Evolutionary conservation across 371 early-diverging fungal species (phyloP).

Genomic region (Mucor mucedo): DNA sequence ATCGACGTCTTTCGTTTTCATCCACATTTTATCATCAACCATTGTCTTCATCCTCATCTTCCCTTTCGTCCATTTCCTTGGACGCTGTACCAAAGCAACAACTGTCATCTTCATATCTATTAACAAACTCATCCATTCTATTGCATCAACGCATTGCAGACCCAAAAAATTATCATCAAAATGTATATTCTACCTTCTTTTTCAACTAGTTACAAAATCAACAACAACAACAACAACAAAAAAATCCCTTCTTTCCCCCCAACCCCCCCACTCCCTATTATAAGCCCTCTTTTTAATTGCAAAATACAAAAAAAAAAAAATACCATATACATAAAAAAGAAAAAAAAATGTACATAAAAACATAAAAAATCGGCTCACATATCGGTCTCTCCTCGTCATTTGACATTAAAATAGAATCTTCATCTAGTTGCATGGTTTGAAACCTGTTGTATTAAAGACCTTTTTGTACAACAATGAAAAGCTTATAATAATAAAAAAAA

Average conservation of each 20-base stretch:
- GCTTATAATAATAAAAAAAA: too few relatives aligned
- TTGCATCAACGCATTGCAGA: neutral
- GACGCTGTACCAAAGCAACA: conserved; percentile 1
- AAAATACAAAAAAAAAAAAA: neutral
- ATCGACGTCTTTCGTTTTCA: conserved; percentile 24
- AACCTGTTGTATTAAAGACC: too few relatives aligned
- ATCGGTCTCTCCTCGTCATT: neutral
- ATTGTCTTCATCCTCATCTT: conserved; percentile 17
- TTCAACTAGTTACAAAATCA: neutral
- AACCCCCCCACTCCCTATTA: neutral
- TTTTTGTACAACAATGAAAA: too few relatives aligned
- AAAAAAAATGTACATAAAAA: neutral
- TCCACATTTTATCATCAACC: conserved; percentile 3
- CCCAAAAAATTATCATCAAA: conserved; percentile 10
- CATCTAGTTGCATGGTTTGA: too few relatives aligned
- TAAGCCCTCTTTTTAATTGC: neutral
- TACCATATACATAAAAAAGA: neutral
- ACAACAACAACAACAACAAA: neutral
- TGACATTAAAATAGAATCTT: too few relatives aligned
- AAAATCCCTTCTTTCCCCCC: neutral
- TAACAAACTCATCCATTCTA: neutral
- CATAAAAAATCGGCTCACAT: neutral
- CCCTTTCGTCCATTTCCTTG: neutral
- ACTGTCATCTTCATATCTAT: conserved; percentile 2
- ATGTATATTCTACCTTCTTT: conserved; percentile 21